A percentile compares a stretch with the other conserved stretches of the same genome.
phyloP scores from a whole-genome alignment of 73 alveolate species.

The Paramecium biaurelia region DNA sequence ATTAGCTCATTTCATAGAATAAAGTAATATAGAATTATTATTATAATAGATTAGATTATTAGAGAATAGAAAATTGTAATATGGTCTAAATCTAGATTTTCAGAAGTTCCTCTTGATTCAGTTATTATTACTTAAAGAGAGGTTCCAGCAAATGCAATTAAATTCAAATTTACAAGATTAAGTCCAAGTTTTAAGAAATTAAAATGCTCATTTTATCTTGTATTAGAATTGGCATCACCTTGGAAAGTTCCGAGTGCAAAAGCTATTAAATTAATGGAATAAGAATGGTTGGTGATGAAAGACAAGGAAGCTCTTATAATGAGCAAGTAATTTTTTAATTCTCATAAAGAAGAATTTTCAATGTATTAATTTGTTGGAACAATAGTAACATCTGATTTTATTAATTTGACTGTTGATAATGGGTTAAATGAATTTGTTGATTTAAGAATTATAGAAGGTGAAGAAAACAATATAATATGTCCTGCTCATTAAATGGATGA shows the following conservation, averaged over 20 bases:
- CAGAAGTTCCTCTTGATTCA: not conserved
- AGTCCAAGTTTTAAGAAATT: not conserved
- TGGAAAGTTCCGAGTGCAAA: not conserved
- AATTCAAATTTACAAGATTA: not conserved
- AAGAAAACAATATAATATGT: not conserved
- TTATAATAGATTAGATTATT: not conserved
- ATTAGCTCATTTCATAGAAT: not conserved
- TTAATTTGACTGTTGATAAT: not conserved
- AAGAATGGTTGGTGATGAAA: constrained; percentile 14
- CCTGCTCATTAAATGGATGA: constrained; percentile 50
- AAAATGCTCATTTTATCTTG: not conserved
- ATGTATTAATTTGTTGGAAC: not conserved
- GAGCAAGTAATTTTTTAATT: not conserved
- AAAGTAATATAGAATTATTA: not conserved
- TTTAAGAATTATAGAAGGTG: not conserved
- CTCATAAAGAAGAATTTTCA: constrained; percentile 9
- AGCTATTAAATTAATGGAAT: not conserved
- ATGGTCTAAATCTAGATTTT: constrained; percentile 10
- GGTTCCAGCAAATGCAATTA: not conserved
- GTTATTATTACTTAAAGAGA: not conserved
- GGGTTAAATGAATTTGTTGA: not conserved
- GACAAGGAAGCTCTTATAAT: not conserved
- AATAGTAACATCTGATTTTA: not conserved
- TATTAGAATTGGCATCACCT: not conserved
- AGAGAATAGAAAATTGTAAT: not conserved